Evolutionary conservation across 192 early-diverging fungal species (phyloP), one percentile per base, ranked within the genome.

Genomic region (Linnemannia exigua): DNA sequence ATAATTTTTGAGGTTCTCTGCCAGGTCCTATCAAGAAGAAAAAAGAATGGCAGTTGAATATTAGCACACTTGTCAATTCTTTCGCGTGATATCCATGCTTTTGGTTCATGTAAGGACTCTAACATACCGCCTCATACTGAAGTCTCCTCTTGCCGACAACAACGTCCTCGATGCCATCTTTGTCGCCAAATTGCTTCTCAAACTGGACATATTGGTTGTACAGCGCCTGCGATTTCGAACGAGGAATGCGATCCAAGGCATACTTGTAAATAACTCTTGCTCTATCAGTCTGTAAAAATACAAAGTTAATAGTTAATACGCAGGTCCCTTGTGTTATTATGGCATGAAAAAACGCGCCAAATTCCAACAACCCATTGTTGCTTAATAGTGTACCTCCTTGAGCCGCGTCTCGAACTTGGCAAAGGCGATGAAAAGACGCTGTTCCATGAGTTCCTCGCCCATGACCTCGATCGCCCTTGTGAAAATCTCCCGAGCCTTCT

Each of bases 181-280:
- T 90, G 41, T 92, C 96, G 47, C 99, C 99, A 87, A 92, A 94
- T 84, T 99, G 98, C 82, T 99, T 99, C 88, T 99, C 98, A 82
- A 99, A 99, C 71, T 96, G 94, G 4, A 96, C 94, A 86, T 99
- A 99, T 81, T 96, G 93, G 80, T 97, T 97, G 89, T 99, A 96
- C 41, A 99, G 89, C 37, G 96, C 93, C 89, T 98, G 94, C 1
- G 95, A 94, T 88, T 93, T 88, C 48, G 91, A 91, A 67, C 95
- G 94, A 44, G 98, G 95, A 17, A 99, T 91, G 25, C 95, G 93
- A 69, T 97, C 96, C 41, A 99, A 88, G 5, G 97, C 98, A 77
- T 97, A 99, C 80, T 97, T 96, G 92, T 97, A 99, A 75, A 99
- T 98, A 31, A 95, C 95, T 9, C 99, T 94, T 1, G 98, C 98